Evolutionary conservation across 106 monocot genomes (phyloP).

Genomic region (Dioscorea alata): DNA sequence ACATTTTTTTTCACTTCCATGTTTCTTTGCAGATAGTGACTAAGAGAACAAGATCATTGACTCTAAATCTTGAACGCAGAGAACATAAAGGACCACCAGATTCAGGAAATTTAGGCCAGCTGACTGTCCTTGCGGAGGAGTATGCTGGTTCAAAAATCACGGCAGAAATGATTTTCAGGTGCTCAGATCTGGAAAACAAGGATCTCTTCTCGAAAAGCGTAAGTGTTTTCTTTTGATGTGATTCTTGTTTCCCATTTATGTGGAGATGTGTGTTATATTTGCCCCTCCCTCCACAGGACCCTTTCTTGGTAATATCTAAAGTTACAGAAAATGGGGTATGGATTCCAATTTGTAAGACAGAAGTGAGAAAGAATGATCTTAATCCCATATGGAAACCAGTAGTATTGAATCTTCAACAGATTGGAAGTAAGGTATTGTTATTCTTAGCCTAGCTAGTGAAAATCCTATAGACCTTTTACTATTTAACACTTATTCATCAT

Average conservation of each 20-base stretch:
- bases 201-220: conserved; percentile 97
- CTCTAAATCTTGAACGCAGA: conserved; percentile 48
- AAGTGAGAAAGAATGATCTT: conserved; percentile 90
- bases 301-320: conserved; percentile 86
- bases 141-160: conserved; percentile 49
- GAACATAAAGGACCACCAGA: conserved; percentile 18
- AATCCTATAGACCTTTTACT: not conserved
- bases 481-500: not conserved
- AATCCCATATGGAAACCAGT: conserved; percentile 85
- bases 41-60: conserved; percentile 42
- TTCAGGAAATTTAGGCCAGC: conserved; percentile 35
- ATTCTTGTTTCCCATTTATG: not conserved
- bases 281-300: conserved; percentile 48
- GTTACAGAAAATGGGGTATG: conserved; percentile 52
- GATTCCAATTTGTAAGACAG: conserved; percentile 88
- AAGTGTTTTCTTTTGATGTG: conserved; percentile 14
- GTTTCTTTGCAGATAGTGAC: conserved; percentile 56
- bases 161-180: conserved; percentile 65
- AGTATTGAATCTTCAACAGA: conserved; percentile 78
- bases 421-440: conserved; percentile 71
- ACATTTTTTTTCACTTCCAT: not conserved
- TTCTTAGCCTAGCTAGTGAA: not conserved
- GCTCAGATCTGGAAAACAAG: conserved; percentile 81
- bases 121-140: conserved; percentile 76
- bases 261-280: conserved; percentile 5